Conservation (phyloP, 345 rosid genomes). For the Melaleuca alternifolia region DNA sequence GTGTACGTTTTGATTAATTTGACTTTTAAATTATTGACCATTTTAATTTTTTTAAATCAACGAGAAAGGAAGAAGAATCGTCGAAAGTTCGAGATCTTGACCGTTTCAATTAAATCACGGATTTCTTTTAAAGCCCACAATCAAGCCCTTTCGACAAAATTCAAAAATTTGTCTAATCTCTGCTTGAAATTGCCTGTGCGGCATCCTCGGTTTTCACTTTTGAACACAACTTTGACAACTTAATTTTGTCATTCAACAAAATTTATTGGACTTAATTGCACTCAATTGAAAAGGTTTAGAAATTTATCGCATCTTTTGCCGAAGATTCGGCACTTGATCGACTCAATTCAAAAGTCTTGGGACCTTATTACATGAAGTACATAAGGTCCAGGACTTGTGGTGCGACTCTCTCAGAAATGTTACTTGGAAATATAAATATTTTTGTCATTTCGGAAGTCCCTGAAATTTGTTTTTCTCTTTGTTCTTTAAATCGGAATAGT, state of each 20-base stretch:
- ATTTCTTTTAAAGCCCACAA: neutral
- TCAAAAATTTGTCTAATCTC: neutral
- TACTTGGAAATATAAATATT: neutral
- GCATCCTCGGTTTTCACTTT: neutral
- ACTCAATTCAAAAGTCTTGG: neutral
- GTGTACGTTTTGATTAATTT: neutral
- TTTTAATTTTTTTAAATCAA: neutral
- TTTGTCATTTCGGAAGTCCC: neutral
- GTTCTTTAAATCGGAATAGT: neutral
- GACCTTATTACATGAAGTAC: neutral
- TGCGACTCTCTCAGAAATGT: neutral
- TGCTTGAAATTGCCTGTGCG: neutral
- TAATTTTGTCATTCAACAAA: neutral
- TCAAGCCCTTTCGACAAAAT: neutral
- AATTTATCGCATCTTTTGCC: neutral
- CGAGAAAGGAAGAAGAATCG: accelerated
- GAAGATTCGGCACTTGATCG: neutral
- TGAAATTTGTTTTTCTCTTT: neutral
- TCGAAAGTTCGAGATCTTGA: neutral
- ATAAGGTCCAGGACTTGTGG: neutral
- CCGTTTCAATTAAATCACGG: neutral
- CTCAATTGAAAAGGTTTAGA: neutral
- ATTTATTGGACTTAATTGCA: neutral
- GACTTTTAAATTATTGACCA: neutral
- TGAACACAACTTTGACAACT: neutral